Base-by-base conservation (phyloP, 805 yeast species). In the Isabelozyma heimii region DNA sequence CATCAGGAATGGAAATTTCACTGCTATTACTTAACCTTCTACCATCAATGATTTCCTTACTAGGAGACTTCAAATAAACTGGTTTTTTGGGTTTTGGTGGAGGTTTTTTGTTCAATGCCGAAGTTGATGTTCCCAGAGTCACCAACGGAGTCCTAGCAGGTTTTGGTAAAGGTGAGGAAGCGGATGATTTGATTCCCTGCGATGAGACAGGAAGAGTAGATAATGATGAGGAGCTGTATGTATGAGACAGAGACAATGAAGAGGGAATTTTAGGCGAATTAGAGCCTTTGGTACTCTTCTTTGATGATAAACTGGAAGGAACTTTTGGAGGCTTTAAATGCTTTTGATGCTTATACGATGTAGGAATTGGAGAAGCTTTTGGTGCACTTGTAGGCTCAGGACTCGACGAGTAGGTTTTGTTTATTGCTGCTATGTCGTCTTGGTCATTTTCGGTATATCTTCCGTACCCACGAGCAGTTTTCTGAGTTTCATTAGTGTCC, bases 381-480 rank as follows among this genome's bases (percentile, higher is more conserved):
- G 42, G 24, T 28, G 16, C 37, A 35, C 30, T 42, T 40, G 43
- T 43, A 26, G 33, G 37, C 40, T 44, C 17, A 8, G 43, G 35
- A 42, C n/a, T 35, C 26, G 37, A 12, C 4, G 45, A 16, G 39
- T 27, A 42, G 17, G 15, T 52, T 43, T 40, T 52, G 52, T 69
- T 69, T 13, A 69, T 69, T 4, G 69, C 68, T 7, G 60, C 62
- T 14, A 69, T 50, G 35, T 69, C 73, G 14, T 70, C 75, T 13
- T 59, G 69, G 42, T 62, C 72, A 44, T 60, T 55, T 44, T 77
- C 85, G 0, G 91, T 83, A 60, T 79, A 88, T 61, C 82, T 81
- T 7, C 97, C 97, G 64, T 91, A 90, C 0, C 97, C 97, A 5
- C 75, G 65, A 0, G 96, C 96, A 0, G 92, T 83, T 56, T 80